Conservation (phyloP, 306 rosid genomes). For the Vigna nakashimae region DNA sequence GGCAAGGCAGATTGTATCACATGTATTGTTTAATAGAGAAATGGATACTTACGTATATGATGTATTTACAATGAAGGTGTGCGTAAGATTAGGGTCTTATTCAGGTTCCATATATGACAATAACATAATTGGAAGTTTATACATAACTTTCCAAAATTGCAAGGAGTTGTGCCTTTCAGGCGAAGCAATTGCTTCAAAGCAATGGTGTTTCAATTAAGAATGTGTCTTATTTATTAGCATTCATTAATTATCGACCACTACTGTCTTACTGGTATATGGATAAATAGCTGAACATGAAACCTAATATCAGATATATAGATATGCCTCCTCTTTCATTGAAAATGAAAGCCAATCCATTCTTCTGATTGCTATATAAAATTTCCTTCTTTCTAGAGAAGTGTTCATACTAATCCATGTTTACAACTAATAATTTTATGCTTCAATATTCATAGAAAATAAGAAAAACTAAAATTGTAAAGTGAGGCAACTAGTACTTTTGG, state of each 20-base stretch:
- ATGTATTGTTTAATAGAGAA: slow-evolving; percentile 49
- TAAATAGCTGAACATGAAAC: slow-evolving; percentile 3
- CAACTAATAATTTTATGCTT: background rate
- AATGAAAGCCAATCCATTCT: background rate
- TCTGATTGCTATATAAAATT: background rate
- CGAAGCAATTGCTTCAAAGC: slow-evolving; percentile 24
- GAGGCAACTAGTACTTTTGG: no score
- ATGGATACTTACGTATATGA: slow-evolving; percentile 38
- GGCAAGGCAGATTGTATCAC: slow-evolving; percentile 56
- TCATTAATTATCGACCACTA: background rate
- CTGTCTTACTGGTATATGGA: background rate
- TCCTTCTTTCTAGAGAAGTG: background rate
- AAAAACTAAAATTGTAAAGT: no score
- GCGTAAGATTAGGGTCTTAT: slow-evolving; percentile 30
- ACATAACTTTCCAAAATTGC: slow-evolving; percentile 10
- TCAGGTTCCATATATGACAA: slow-evolving; percentile 10
- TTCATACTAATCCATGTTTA: background rate
- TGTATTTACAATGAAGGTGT: background rate
- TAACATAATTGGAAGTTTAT: slow-evolving; percentile 12
- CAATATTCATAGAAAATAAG: no score
- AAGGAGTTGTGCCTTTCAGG: slow-evolving; percentile 21
- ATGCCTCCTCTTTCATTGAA: background rate
- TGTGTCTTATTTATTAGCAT: background rate
- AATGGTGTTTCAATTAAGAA: slow-evolving; percentile 1
- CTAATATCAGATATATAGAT: background rate